These are phyloP conservation scores for Cryphonectria parasitica DNA, from an alignment of 2,329 filamentous ascomycete species.

Conservation along the genomic window DNA sequence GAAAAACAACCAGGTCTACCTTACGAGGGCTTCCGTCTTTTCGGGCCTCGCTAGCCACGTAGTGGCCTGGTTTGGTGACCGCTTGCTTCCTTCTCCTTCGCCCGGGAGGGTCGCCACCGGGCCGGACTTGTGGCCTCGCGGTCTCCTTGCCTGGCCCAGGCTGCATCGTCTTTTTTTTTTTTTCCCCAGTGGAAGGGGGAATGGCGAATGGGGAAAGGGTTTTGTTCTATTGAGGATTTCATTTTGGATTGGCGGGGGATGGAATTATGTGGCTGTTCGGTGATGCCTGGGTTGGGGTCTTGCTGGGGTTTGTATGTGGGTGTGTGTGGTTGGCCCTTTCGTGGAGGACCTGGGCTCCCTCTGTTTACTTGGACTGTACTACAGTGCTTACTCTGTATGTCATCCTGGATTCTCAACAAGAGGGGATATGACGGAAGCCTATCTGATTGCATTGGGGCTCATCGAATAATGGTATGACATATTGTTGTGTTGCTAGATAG, in stretches of 20 bases:
- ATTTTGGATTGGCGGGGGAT: too few relatives aligned
- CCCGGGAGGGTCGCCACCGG: neutral
- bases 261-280: neutral
- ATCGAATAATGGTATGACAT: neutral
- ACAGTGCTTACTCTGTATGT: neutral
- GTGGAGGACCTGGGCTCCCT: neutral
- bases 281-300: neutral
- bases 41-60: neutral
- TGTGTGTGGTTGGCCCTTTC: neutral
- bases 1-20: too few relatives aligned
- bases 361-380: neutral
- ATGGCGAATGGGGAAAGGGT: neutral
- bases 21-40: neutral
- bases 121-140: neutral
- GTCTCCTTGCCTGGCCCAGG: neutral
- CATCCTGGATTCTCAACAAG: neutral
- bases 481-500: neutral
- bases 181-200: neutral
- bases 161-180: neutral
- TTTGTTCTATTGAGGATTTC: neutral
- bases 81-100: neutral
- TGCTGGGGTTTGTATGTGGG: too few relatives aligned
- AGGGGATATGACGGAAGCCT: neutral
- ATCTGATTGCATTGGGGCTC: neutral
- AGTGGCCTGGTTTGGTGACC: neutral